A percentile compares a stretch with the other conserved stretches of the same genome.
phyloP scores from a whole-genome alignment of 2,329 filamentous ascomycete genomes.

The Tolypocladium sp. region DNA sequence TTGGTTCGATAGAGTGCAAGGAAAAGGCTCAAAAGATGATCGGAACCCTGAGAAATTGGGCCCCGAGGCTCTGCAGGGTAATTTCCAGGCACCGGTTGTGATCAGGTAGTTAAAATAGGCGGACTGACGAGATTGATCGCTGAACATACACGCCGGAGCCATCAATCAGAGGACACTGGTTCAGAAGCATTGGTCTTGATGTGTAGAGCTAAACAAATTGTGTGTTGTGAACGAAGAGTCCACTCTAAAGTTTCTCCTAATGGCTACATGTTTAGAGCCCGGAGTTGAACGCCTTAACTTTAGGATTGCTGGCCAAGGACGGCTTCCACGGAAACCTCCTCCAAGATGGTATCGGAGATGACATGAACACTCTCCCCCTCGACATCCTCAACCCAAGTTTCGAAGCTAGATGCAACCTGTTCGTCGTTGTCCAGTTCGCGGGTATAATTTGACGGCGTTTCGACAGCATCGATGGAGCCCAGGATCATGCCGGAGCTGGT shows the following conservation, averaged over 20 bases:
- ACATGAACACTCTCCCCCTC: slow-evolving; percentile 3
- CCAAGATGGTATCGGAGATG: slow-evolving; percentile 7
- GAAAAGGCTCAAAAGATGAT: background rate
- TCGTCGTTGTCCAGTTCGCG: slow-evolving; percentile 5
- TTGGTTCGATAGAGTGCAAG: background rate
- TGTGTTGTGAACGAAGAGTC: background rate
- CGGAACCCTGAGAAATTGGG: no score
- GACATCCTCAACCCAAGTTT: slow-evolving; percentile 6
- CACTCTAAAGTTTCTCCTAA: background rate
- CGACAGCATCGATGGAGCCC: slow-evolving; percentile 4
- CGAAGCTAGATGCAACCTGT: slow-evolving; percentile 1
- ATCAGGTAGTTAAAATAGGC: background rate
- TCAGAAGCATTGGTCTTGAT: no score
- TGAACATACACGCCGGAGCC: no score
- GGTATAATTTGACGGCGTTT: slow-evolving; percentile 6
- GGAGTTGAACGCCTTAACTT: background rate
- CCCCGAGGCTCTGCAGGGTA: no score
- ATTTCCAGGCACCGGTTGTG: background rate
- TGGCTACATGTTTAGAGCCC: no score
- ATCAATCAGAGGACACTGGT: no score
- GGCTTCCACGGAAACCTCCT: slow-evolving; percentile 5
- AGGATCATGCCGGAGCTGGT: slow-evolving; percentile 9
- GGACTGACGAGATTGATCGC: no score
- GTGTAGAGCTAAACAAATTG: no score
- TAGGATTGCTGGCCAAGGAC: background rate